Percentiles rank a stretch among this genome's conserved stretches.
These are phyloP conservation scores for Taiozyma onychis DNA, from an alignment of 1,139 yeast genomes.

Conservation along the genomic window DNA sequence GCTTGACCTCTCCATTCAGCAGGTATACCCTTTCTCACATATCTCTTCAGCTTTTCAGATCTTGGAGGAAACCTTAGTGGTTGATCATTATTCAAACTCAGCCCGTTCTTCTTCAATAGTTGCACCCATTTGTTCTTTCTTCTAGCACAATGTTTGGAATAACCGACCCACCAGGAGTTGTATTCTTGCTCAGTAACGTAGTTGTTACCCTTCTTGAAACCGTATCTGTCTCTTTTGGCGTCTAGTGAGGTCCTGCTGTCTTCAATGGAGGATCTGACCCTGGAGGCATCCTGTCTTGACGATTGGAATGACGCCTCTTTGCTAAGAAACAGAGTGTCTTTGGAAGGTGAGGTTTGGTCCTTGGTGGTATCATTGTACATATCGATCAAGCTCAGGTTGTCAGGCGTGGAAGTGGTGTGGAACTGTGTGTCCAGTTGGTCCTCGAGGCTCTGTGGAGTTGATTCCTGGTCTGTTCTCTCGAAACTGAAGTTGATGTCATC, in stretches of 20 bases:
- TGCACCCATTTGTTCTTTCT: conserved; percentile 73
- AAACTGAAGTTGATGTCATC: background rate
- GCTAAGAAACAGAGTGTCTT: background rate
- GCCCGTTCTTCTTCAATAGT: conserved; percentile 63
- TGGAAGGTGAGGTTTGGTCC: background rate
- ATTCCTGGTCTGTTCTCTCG: background rate
- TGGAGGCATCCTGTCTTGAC: conserved; percentile 16
- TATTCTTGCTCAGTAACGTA: conserved; percentile 51
- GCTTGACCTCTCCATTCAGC: conserved; percentile 97
- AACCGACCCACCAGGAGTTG: conserved; percentile 67
- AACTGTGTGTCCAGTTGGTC: background rate
- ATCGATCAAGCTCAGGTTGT: conserved; percentile 1
- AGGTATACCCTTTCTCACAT: conserved; percentile 88
- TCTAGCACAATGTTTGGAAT: conserved; percentile 54
- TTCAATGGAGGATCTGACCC: conserved; percentile 19
- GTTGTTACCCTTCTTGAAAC: conserved; percentile 65
- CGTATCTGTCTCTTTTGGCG: conserved; percentile 63
- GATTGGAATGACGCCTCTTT: background rate
- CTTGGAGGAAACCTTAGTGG: conserved; percentile 70
- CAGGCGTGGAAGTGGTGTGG: background rate
- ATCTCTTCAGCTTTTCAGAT: conserved; percentile 76
- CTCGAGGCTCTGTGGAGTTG: background rate
- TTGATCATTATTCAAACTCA: conserved; percentile 36
- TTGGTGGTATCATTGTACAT: conserved; percentile 1
- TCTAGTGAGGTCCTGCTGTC: conserved; percentile 7